Base-by-base conservation (phyloP, 306 rosid species). In the Vigna mungo region DNA sequence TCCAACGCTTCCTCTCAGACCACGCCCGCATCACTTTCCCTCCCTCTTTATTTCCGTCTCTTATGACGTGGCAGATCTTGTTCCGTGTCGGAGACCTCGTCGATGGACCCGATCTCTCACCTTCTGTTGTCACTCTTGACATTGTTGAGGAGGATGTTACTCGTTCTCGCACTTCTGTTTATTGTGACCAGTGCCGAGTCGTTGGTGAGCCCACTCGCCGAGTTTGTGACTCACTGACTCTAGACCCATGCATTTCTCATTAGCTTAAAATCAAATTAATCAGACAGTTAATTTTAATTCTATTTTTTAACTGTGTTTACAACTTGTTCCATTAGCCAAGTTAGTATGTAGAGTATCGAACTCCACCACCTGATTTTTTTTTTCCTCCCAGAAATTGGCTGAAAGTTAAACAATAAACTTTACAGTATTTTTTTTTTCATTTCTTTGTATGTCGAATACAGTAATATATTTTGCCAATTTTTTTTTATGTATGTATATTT, bases 121-220 rank as follows among this genome's bases (percentile, higher is more conserved):
- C 91, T 15, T 25, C 83, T 10, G 54, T 78, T 36, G 93, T 92
- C 4, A 74, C 86, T 8, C 87, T 95, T 23, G 93, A 95, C 80
- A 81, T 95, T 36, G 92, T 95, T 7, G 99, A 95, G 71, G 99
- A 95, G 51, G 99, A 95, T n/a, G 97, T 95, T 2, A 80, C 97
- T 74, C 81, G 89, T 80, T 95, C 97, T n/a, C 83, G 96, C 0
- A 1, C 65, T 71, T 88, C 92, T 2, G 82, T 86, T 27, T 92
- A 92, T 69, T 95, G 98, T 68, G 98, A 92, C 37, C 97, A 94
- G 86, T 94, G 98, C 90, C 90, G 98, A 68, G 98, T 94, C 56
- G 97, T 94, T 67, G 98, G 98, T 92, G 92, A 92, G 96, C 90
- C 53, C 74, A 85, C 72, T 74, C 86, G 34, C 76, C 36, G 82